These are phyloP conservation scores for Nannizziopsis arthrosporioides DNA, from an alignment of 2,329 filamentous ascomycete species.

Conservation along the genomic window DNA sequence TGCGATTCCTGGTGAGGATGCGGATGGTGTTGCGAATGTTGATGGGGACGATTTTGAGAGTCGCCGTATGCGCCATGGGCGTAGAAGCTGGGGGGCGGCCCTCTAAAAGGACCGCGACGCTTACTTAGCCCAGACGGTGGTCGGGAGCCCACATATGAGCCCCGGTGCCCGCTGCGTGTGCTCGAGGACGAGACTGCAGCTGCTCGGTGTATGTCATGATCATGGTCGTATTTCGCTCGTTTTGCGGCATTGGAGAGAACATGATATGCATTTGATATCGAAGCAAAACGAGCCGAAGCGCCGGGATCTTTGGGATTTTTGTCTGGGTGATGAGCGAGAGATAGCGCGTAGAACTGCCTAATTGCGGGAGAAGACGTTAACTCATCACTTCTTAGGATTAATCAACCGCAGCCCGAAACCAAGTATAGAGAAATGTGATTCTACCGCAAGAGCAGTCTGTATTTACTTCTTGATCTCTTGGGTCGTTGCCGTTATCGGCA, in stretches of 20 bases:
- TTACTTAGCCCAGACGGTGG: constrained; percentile 71
- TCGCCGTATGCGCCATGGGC: constrained; percentile 64
- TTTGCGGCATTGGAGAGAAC: constrained; percentile 61
- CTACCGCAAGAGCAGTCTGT: neutral
- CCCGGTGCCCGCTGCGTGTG: constrained; percentile 35
- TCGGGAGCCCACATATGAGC: constrained; percentile 47
- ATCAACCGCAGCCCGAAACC: too few species aligned
- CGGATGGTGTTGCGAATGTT: constrained; percentile 10
- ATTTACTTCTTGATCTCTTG: constrained; percentile 72
- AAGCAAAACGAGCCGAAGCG: constrained; percentile 65
- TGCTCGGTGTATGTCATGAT: constrained; percentile 28
- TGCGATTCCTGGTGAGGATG: neutral
- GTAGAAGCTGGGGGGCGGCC: constrained; percentile 84
- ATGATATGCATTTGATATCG: constrained; percentile 73
- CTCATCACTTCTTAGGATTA: neutral
- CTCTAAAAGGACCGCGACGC: constrained; percentile 62
- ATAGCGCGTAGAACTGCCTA: constrained; percentile 73
- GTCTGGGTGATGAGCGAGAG: constrained; percentile 87
- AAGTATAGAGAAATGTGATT: too few species aligned
- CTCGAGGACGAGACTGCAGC: constrained; percentile 23
- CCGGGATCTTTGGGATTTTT: constrained; percentile 64
- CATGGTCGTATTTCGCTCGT: constrained; percentile 68
- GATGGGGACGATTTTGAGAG: constrained; percentile 10
- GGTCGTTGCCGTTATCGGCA: constrained; percentile 57
- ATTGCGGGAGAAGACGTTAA: neutral